A percentile compares a stretch with the other conserved stretches of the same genome.
phyloP scores from a whole-genome alignment of 208 protist species.

The Acanthamoeba divionensis region DNA sequence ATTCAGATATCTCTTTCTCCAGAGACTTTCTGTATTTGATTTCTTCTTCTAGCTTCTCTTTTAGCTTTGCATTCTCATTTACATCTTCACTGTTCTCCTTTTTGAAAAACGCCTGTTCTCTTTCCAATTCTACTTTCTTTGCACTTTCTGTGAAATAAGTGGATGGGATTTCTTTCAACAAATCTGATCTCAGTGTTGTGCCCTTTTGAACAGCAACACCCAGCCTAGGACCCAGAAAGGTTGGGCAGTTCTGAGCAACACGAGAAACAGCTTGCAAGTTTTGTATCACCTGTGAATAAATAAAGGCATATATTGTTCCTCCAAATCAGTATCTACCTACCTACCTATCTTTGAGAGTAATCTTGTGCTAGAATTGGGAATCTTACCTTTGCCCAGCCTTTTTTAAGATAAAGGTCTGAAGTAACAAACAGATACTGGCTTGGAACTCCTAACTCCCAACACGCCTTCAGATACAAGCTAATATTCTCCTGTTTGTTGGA shows the following conservation, averaged over 20 bases:
- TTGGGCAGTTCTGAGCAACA: not conserved
- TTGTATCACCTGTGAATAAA: not conserved
- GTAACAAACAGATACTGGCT: conserved; percentile 55
- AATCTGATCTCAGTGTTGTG: too few relatives aligned
- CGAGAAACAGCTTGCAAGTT: conserved; percentile 30
- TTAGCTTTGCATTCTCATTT: not conserved
- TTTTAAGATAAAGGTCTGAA: conserved; percentile 54
- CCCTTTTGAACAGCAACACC: not conserved
- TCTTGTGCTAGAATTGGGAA: not conserved
- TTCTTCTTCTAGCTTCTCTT: not conserved
- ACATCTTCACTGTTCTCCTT: not conserved
- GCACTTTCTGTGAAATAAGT: too few relatives aligned
- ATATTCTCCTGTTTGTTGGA: conserved; percentile 61
- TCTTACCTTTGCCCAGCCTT: not conserved
- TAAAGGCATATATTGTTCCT: not conserved
- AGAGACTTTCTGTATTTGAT: not conserved
- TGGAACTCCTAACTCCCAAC: conserved; percentile 63
- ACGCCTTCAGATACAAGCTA: conserved; percentile 62
- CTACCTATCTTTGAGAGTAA: not conserved
- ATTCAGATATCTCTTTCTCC: not conserved
- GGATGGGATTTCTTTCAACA: too few relatives aligned
- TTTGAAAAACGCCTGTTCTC: not conserved
- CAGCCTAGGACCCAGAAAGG: not conserved
- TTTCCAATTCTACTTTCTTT: too few relatives aligned
- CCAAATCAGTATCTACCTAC: not conserved